Evolutionary conservation across 1,284 basidiomycete genomes (phyloP).

Genomic region (Malassezia furfur): DNA sequence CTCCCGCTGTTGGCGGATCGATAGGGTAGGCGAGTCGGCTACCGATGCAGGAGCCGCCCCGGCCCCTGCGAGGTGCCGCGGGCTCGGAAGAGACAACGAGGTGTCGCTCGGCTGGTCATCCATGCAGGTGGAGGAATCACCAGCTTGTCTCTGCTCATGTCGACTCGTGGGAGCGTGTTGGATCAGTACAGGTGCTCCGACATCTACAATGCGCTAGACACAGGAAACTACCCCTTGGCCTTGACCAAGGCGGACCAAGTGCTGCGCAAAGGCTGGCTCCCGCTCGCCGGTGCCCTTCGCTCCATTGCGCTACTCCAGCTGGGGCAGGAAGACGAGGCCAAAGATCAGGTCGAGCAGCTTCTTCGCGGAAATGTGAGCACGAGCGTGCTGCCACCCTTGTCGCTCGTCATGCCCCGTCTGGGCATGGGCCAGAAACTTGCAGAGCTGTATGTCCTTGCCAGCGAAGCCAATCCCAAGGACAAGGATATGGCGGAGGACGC

Average conservation of each 20-base stretch:
- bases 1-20: neutral
- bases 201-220: constrained; percentile 14
- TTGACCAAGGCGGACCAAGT: constrained; percentile 10
- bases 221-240: constrained; percentile 1
- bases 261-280: neutral
- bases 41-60: neutral
- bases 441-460: constrained; percentile 11
- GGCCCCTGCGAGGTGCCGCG: neutral
- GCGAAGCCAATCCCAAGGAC: constrained; percentile 9
- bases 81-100: neutral
- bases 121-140: neutral
- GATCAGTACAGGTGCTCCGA: constrained; percentile 16
- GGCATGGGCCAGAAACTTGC: constrained; percentile 9
- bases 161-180: constrained; percentile 5
- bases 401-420: constrained; percentile 6
- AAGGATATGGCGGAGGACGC: constrained; percentile 10
- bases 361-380: constrained; percentile 1
- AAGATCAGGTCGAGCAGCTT: neutral
- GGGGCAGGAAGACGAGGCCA: neutral
- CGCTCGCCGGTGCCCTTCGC: constrained; percentile 10
- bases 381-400: constrained; percentile 5
- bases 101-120: constrained; percentile 1
- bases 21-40: constrained; percentile 1
- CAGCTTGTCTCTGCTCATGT: neutral
- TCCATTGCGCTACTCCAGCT: constrained; percentile 10